Evolutionary conservation across 2,329 filamentous ascomycete genomes (phyloP), one percentile per base, ranked within the genome.

Genomic region (Massarina eburnea): DNA sequence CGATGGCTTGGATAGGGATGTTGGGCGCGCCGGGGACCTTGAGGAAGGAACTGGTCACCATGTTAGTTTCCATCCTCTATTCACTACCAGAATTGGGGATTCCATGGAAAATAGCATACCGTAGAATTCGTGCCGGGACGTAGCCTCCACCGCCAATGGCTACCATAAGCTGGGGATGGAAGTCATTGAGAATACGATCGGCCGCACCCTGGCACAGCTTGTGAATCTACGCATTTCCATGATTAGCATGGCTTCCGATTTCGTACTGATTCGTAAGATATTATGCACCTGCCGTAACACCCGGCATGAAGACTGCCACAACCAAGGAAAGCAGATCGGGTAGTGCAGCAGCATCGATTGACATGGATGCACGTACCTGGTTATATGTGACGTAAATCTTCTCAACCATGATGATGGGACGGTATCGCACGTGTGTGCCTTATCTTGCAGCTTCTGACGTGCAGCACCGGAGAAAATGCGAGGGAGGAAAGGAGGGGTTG

Each of bases 1-100:
- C 94, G 71, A 99, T 99, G 55, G 94, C 94, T 80, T 99, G 94
- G 74, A 99, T 99, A 58, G 94, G 92, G 66, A 99, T 99, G 78
- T 99, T 99, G 73, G 91, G 85, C 52, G 79, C 82, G 60, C 88
- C 89, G 49, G 89, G 80, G 69, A 84, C 83, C 80, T 95, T 96
- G 72, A 99, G 88, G 80, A 99, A 99, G 17, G 94, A 97, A 76
- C 59, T 64, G 43, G 9, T 3, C 17, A 39, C 39, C 17, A 40
- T 47, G 32, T 55, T 35, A 55, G 56, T 34, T 9, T 33, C 24
- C 26, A 17, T 29, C n/a, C 10, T 29, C 10, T 26, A 30, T 38
- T 12, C 8, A 10, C 15, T 20, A 4, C 4, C 20, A 19, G 34
- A n/a, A 12, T 18, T 17, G 15, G 3, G 39, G 41, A 20, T 2